Percentiles rank a stretch among this genome's conserved stretches.
These are phyloP conservation scores for Penicillium fuscoglaucum DNA, from an alignment of 2,329 filamentous ascomycete genomes.

Conservation along the genomic window DNA sequence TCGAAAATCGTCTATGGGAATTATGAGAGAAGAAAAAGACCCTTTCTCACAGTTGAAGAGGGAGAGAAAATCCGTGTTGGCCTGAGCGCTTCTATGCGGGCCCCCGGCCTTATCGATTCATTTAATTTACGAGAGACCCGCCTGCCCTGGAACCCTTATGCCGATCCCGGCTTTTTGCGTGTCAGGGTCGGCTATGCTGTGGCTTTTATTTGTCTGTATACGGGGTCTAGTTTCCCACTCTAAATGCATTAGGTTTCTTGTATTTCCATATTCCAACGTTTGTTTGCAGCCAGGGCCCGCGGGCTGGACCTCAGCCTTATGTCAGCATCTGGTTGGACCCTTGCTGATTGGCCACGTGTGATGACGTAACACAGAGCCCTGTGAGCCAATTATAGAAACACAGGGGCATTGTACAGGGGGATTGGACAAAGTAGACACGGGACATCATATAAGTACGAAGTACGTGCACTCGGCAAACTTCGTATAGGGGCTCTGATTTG, in stretches of 20 bases:
- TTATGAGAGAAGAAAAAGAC: not conserved
- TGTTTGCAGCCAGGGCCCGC: not conserved
- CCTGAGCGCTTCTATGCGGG: slow-evolving; percentile 25
- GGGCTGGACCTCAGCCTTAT: not conserved
- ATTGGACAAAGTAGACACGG: not conserved
- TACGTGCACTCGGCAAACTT: not conserved
- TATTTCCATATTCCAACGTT: not conserved
- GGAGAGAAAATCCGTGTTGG: slow-evolving; percentile 20
- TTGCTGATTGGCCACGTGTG: not conserved
- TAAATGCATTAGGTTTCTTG: not conserved
- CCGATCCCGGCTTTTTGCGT: slow-evolving; percentile 1
- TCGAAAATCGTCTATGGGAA: not conserved
- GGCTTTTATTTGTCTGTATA: not conserved
- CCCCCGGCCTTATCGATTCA: slow-evolving; percentile 23
- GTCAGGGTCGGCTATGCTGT: not conserved
- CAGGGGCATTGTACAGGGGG: not conserved
- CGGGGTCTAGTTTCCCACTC: not conserved
- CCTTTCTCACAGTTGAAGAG: not conserved
- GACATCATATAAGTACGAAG: not conserved
- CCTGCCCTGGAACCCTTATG: not conserved
- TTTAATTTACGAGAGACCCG: slow-evolving; percentile 9
- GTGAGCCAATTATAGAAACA: slow-evolving; percentile 7
- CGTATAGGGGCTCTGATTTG: not conserved
- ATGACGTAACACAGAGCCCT: not conserved
- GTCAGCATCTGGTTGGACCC: not conserved